Percentiles rank a stretch among this genome's conserved stretches.
Conservation (phyloP, 2,329 filamentous ascomycete genomes). For the Aspergillus jensenii region DNA sequence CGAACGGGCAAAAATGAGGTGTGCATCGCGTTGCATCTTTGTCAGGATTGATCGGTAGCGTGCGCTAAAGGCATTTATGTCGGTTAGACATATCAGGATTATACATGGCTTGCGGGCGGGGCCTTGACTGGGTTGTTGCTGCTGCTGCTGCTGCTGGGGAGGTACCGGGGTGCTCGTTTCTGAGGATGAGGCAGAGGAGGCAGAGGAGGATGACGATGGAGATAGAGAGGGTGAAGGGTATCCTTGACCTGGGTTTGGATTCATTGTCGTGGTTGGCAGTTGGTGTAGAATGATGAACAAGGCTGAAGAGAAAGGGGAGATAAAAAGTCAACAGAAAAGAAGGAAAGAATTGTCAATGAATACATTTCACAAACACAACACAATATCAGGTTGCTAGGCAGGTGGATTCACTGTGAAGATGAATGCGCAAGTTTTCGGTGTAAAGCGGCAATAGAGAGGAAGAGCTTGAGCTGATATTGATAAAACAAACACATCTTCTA, state of each 20-base stretch:
- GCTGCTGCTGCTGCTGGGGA: not conserved
- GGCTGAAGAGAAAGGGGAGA: not conserved
- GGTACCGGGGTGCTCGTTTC: not conserved
- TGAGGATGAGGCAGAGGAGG: not conserved
- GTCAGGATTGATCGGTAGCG: not conserved
- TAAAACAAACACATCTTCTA: not conserved
- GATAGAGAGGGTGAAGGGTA: not conserved
- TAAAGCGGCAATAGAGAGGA: not conserved
- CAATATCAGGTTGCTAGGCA: not conserved
- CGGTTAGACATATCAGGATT: constrained; percentile 3
- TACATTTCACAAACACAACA: not conserved
- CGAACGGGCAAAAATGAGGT: constrained; percentile 1
- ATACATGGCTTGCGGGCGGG: not conserved
- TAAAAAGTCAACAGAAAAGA: not conserved
- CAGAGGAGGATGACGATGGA: not conserved
- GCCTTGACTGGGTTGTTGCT: not conserved
- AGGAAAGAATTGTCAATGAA: not conserved
- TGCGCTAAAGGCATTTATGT: not conserved
- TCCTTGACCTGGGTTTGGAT: not conserved
- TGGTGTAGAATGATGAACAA: not conserved
- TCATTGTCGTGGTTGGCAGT: not conserved
- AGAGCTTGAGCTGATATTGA: not conserved
- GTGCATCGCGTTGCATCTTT: constrained; percentile 11
- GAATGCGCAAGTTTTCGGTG: not conserved
- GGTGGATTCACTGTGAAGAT: not conserved